Percentiles rank a stretch among this genome's conserved stretches.
Evolutionary conservation across 495 filamentous ascomycete species (phyloP).

Genomic region (Friedmanniomyces simplex): DNA sequence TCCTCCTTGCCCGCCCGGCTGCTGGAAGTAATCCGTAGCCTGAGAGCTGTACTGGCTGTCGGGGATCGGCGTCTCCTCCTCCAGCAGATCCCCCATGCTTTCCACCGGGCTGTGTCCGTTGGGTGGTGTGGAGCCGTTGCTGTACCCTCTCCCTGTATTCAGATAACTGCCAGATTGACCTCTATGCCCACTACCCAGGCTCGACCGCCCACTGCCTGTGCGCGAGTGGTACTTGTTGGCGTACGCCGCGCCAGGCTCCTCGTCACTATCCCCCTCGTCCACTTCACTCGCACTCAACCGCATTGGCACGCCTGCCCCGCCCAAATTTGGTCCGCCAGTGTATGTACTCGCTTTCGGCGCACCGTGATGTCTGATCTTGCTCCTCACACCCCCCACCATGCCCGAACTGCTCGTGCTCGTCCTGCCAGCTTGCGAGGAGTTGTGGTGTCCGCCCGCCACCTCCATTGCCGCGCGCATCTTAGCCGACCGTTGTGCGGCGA

Average conservation of each 20-base stretch:
- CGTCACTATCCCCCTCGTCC: constrained; percentile 66
- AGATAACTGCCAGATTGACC: constrained; percentile 36
- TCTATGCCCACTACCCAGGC: constrained; percentile 70
- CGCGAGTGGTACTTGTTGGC: constrained; percentile 36
- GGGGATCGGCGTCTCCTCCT: constrained; percentile 44
- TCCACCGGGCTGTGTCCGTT: constrained; percentile 34
- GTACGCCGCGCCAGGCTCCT: constrained; percentile 47
- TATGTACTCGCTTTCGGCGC: constrained; percentile 61
- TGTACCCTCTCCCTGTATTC: constrained; percentile 48
- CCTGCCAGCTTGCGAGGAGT: constrained; percentile 6
- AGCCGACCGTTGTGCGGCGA: constrained; percentile 68
- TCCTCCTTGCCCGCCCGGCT: constrained; percentile 31
- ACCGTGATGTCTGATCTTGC: constrained; percentile 75
- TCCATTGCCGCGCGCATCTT: constrained; percentile 77
- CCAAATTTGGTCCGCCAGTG: constrained; percentile 55
- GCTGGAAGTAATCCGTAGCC: constrained; percentile 31
- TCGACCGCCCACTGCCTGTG: constrained; percentile 41
- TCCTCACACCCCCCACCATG: constrained; percentile 35
- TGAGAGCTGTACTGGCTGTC: constrained; percentile 29
- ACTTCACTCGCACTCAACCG: constrained; percentile 90
- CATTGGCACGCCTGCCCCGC: constrained; percentile 68
- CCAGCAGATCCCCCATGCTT: constrained; percentile 39
- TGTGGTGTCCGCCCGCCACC: constrained; percentile 47
- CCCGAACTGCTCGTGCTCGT: constrained; percentile 23
- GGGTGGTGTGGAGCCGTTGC: constrained; percentile 57